Conservation (phyloP, 2,329 filamentous ascomycete genomes). For the Penicillium sp. region DNA sequence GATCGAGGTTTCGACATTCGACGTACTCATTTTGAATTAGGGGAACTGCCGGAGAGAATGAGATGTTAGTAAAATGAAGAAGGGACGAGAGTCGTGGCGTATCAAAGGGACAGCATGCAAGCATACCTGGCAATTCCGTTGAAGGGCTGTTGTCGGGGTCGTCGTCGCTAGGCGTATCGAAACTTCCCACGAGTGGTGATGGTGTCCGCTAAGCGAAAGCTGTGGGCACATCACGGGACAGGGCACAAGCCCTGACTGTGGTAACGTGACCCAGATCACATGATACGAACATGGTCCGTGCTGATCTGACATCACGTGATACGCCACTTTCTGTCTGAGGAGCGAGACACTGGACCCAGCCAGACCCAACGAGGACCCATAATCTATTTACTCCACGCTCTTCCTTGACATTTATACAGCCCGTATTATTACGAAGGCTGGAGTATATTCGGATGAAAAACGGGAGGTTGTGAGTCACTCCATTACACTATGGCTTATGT, state of each 20-base stretch:
- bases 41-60: slow-evolving; percentile 46
- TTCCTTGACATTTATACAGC: not conserved
- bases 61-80: slow-evolving; percentile 34
- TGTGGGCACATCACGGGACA: slow-evolving; percentile 41
- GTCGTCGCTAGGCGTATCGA: slow-evolving; percentile 53
- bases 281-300: slow-evolving; percentile 7
- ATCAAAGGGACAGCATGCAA: slow-evolving; percentile 24
- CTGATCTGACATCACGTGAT: slow-evolving; percentile 10
- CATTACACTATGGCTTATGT: not conserved
- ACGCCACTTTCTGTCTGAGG: not conserved
- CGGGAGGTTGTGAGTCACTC: no score
- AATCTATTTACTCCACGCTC: not conserved
- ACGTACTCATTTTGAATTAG: slow-evolving; percentile 66
- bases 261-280: slow-evolving; percentile 23
- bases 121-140: slow-evolving; percentile 53
- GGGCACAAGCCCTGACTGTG: slow-evolving; percentile 27
- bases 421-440: no score
- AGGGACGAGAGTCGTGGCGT: slow-evolving; percentile 10
- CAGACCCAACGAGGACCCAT: not conserved
- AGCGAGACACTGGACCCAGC: not conserved
- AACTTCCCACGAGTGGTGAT: slow-evolving; percentile 45
- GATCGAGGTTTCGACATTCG: slow-evolving; percentile 37
- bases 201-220: slow-evolving; percentile 49
- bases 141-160: slow-evolving; percentile 54
- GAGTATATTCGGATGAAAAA: no score